Evolutionary conservation across 805 yeast species (phyloP), one percentile per base, ranked within the genome.

Genomic region (Blastobotrys peoriensis): DNA sequence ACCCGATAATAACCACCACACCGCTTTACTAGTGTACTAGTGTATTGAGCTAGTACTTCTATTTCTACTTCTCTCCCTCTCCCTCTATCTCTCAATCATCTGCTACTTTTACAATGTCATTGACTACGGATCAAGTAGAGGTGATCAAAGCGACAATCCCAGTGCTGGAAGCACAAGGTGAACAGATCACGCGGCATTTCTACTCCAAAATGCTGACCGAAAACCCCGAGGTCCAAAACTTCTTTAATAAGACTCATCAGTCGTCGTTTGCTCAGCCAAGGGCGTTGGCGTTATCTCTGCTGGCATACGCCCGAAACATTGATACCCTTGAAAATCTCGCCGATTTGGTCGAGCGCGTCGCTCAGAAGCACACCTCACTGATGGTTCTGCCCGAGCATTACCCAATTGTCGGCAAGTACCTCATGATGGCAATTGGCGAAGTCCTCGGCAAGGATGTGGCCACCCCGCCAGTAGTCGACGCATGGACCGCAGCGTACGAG

Each of bases 401-500:
- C 54, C 76, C 79, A 18, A 68, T 78, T 51, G 87, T 82, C 25
- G 89, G 87, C 22, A 57, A 61, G 23, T 69, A 72, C 48, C 61
- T 83, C n/a, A 57, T 82, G 25, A 64, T 64, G 21, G 76, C 86
- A 10, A 69, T 83, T 61, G 58, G 61, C 34, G 71, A 72, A 44
- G 69, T 78, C 34, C 63, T 82, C 28, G 43, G 43, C 20, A 33
- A 33, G 19, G 71, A 65, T 36, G 71, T 68, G n/a, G 85, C 85
- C n/a, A 76, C 78, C 16, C 70, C 67, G 2, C 78, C 70, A 43
- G 43, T 40, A 9, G 52, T 79, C 37, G 70, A 65, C 20, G 86
- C 86, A 8, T 83, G 87, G 86, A 66, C 69, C 19, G 71, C 66
- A 35, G 88, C 89, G 3, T 82, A 83, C 59, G 74, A 72, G 30